Base-by-base conservation (phyloP, 2,329 filamentous ascomycete genomes). In the Rutstroemia sydowiana region DNA sequence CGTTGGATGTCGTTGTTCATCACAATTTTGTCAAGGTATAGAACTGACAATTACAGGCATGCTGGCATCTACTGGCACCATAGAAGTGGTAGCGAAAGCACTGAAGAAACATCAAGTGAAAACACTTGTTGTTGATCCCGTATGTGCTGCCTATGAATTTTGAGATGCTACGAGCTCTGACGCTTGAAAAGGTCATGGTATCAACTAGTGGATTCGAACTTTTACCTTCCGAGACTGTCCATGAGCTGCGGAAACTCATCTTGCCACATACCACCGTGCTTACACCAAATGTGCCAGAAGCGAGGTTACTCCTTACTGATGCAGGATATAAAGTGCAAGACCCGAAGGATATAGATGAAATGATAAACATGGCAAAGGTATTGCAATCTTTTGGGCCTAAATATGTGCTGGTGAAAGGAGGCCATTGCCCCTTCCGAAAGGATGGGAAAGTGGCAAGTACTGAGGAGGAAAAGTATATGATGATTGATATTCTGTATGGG, bases 341-440 rank as follows among this genome's bases (percentile, higher is more conserved):
- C 3, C 75, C 87, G 1, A 67, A 74, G 4, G 75, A 72, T 43
- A 71, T 88, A 1, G 73, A 79, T 4, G 87, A 87, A 40, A 69
- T 96, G 37, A 81, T 89, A 59, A 63, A 69, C 1, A 74, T 95
- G 31, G 89, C 87, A 1, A 80, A 77, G 56, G 71, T 72, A 11
- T 74, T 95, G 7, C 79, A 82, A 36, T 66, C 69, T 1, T 72
- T 95, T 0, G 91, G 91, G 0, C 84, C 90, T 0, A 78, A 79
- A 57, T 90, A 85, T 72, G 86, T 96, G 28, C 76, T 97, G 9
- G 74, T 96, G 53, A 97, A 97, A 69, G 92, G 92, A 39, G 92
- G 92, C 0, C 93, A 97, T 70, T 69, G 85, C n/a, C 90, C 92
- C 1, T 78, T 97, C 57, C 82, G 76, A 5, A 75, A 73, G 45